Base-by-base conservation (phyloP, 768 basidiomycete species). In the Fomitopsis pulvina region DNA sequence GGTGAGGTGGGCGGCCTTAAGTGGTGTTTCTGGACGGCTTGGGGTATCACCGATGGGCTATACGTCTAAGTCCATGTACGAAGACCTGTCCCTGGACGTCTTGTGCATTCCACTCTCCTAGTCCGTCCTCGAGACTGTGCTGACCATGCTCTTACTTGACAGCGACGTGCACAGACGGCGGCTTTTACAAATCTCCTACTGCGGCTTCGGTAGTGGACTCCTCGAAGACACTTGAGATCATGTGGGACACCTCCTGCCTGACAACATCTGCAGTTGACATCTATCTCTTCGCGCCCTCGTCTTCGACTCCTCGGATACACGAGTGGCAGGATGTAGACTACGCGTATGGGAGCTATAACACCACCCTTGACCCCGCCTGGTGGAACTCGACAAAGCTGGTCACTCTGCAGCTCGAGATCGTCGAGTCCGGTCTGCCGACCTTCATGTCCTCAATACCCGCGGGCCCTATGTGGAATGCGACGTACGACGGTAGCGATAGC, bases 381-480 rank as follows among this genome's bases (percentile, higher is more conserved):
- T 91, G 85, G 85, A 81, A 86, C 51, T 60, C 76, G 0, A 76
- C 81, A 4, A 38, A 68, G 1, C 60, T 68, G 0, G 63, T 74
- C 29, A 58, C 61, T 1, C 75, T 89, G 16, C 83, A 88, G 58
- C 60, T 90, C 50, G 64, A 69, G 41, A 82, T 89, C 58, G 71
- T 87, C 38, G 56, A 74, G 1, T 57, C 72, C 6, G 77, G 75
- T 21, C 52, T 69, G 4, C 74, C 77, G 2, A 65, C 75, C 3
- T 83, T 81, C 70, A 61, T 77, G 22, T 68, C 72, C 44, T 65
- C 70, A 37, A 63, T 80, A 32, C 79, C 83, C 22, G 80, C 81
- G 7, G 87, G 83, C 0, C 88, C 88, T 39, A 63, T 88, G 48
- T 82, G 87, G 59, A 79, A 71, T 9, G 83, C 81, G 0, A 85